Conservation (phyloP, 495 filamentous ascomycete species). For the Xylaria intraflava region DNA sequence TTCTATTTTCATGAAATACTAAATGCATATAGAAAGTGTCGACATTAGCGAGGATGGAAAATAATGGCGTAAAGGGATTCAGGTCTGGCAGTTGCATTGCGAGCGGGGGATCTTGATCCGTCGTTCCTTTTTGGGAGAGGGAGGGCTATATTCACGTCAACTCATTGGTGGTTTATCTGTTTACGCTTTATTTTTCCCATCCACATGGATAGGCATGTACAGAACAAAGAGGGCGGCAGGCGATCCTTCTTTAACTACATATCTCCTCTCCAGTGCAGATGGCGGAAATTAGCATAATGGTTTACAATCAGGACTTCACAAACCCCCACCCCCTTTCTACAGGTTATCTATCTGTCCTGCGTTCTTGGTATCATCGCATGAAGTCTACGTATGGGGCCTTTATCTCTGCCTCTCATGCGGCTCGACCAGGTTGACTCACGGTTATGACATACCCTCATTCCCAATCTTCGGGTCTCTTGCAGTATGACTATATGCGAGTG, state of each 20-base stretch:
- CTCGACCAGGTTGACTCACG: too few relatives aligned
- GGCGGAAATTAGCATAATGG: too few relatives aligned
- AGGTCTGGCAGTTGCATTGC: not conserved
- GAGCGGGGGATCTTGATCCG: not conserved
- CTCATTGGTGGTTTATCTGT: not conserved
- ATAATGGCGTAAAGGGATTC: constrained; percentile 2
- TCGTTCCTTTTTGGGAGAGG: not conserved
- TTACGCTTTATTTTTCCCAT: not conserved
- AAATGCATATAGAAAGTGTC: constrained; percentile 11
- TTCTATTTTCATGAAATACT: constrained; percentile 1
- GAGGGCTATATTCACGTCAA: not conserved
- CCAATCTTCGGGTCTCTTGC: too few relatives aligned
- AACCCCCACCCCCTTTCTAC: too few relatives aligned
- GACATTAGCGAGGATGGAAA: not conserved
- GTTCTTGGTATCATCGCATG: too few relatives aligned
- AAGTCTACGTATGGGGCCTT: too few relatives aligned
- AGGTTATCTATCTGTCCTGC: too few relatives aligned
- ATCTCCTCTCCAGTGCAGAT: not conserved
- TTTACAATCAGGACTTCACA: too few relatives aligned
- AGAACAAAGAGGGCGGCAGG: not conserved
- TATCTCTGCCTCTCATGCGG: too few relatives aligned
- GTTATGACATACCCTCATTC: too few relatives aligned
- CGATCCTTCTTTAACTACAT: not conserved
- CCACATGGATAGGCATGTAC: constrained; percentile 2
- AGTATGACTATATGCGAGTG: too few relatives aligned